phyloP scores from a whole-genome alignment of 176 grass and related monocot genomes.

The Musa beccarii region DNA sequence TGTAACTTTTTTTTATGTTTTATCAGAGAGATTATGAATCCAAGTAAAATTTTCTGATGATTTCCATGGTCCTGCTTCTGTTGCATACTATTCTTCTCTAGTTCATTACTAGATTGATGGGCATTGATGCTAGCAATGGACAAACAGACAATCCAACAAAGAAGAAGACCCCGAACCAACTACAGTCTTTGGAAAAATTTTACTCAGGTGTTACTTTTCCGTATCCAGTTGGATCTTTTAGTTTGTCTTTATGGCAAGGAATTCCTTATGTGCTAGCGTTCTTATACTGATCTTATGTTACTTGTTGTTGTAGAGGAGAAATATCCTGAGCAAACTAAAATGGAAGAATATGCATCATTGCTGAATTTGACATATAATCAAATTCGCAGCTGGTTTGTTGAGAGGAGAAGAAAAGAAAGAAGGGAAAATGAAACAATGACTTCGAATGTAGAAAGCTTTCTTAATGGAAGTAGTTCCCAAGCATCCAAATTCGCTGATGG shows the following conservation, averaged over 20 bases:
- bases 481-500: conserved; percentile 19
- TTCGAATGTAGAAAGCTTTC: conserved; percentile 19
- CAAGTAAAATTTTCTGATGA: not conserved
- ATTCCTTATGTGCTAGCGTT: not conserved
- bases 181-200: conserved; percentile 63
- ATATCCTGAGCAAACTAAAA: conserved; percentile 60
- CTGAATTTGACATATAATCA: conserved; percentile 72
- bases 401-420: conserved; percentile 92
- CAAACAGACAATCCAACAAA: conserved; percentile 34
- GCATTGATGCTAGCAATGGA: conserved; percentile 2
- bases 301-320: conserved; percentile 38
- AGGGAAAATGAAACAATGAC: conserved; percentile 33
- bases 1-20: not conserved
- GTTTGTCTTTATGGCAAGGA: not conserved
- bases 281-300: not conserved
- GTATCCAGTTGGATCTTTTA: not conserved
- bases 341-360: conserved; percentile 51
- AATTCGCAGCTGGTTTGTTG: conserved; percentile 84
- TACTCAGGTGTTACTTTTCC: conserved; percentile 48
- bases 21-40: not conserved
- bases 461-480: conserved; percentile 14
- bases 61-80: not conserved
- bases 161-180: conserved; percentile 61
- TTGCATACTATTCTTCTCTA: not conserved
- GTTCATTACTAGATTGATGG: conserved; percentile 14